Evolutionary conservation across 495 filamentous ascomycete genomes (phyloP), one percentile per base, ranked within the genome.

Genomic region (Lindgomyces ingoldianus): DNA sequence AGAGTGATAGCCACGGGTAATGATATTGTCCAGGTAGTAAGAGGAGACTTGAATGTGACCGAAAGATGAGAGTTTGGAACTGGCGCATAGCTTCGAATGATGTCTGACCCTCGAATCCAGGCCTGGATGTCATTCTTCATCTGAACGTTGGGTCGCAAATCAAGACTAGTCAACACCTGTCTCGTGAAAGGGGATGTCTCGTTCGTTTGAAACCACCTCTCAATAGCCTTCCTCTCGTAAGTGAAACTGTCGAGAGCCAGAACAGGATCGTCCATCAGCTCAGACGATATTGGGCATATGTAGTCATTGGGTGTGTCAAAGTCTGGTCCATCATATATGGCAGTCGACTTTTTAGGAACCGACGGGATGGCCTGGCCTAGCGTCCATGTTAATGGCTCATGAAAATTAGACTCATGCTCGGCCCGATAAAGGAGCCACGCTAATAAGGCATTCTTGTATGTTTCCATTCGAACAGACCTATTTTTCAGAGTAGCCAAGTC

Each of bases 241-340:
- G 65, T 70, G 51, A 73, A 69, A 0, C 60, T 63, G 29, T 75
- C 73, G 39, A 42, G 45, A 24, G 70, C 60, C 16, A 49, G 65
- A 21, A 74, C 73, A 1, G 73, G 72, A 59, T 75, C 73, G 58
- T 65, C 41, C 63, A 75, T 65, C 21, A 71, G 29, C 11, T 72
- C 70, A 10, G 60, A 53, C 2, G 70, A 72, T 41, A 75, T 75
- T 18, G 73, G 72, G 39, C 73, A 75, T 2, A 57, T n/a, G 27
- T 49, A 64, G 44, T 60, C 60, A 46, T n/a, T 19, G 29, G 60
- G 61, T 10, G 70, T 59, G 4, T 51, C 45, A 41, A 48, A 71
- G 9, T 57, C 49, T 19, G 27, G 42, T 16, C 33, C 6, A 48
- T 46, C 4, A 19, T 24, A 12, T 9, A 24, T 22, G 14, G 21